phyloP scores from a whole-genome alignment of 768 basidiomycete genomes.

The Trametes coccinea region DNA sequence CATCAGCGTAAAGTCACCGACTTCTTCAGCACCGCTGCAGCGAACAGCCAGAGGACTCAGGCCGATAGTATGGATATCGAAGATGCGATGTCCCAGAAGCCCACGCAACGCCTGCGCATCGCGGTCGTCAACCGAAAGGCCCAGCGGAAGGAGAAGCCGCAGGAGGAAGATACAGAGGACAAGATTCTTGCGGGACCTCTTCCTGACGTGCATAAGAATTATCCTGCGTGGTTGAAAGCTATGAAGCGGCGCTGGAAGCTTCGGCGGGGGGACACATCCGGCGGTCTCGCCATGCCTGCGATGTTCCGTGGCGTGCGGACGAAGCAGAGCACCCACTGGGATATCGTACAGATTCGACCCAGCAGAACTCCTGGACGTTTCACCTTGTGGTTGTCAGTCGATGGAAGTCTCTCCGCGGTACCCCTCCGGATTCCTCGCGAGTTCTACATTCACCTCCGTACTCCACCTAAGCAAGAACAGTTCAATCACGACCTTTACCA shows the following conservation, averaged over 20 bases:
- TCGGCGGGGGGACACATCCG: constrained; percentile 49
- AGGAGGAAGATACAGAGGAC: constrained; percentile 40
- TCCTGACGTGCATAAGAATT: constrained; percentile 67
- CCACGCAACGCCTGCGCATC: constrained; percentile 41
- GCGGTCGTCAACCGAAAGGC: constrained; percentile 56
- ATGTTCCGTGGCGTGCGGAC: constrained; percentile 71
- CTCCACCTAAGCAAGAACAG: constrained; percentile 57
- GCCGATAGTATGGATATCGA: constrained; percentile 58
- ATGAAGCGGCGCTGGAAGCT: constrained; percentile 80
- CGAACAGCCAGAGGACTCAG: constrained; percentile 35
- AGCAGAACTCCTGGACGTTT: constrained; percentile 80
- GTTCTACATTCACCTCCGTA: constrained; percentile 91
- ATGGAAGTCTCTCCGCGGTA: constrained; percentile 74
- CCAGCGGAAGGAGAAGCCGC: constrained; percentile 40
- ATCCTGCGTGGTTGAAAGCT: constrained; percentile 74
- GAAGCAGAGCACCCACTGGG: constrained; percentile 71
- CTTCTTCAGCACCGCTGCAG: constrained; percentile 66
- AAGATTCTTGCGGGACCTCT: constrained; percentile 37
- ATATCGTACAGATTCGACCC: constrained; percentile 86
- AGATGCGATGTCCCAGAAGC: constrained; percentile 22
- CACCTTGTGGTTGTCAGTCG: constrained; percentile 84
- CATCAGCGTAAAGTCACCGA: constrained; percentile 97
- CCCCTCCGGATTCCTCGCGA: constrained; percentile 86
- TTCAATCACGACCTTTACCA: constrained; percentile 73
- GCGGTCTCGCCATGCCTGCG: constrained; percentile 53